Evolutionary conservation across 2,329 filamentous ascomycete genomes (phyloP), one percentile per base, ranked within the genome.

Genomic region (Xylaria sp.): DNA sequence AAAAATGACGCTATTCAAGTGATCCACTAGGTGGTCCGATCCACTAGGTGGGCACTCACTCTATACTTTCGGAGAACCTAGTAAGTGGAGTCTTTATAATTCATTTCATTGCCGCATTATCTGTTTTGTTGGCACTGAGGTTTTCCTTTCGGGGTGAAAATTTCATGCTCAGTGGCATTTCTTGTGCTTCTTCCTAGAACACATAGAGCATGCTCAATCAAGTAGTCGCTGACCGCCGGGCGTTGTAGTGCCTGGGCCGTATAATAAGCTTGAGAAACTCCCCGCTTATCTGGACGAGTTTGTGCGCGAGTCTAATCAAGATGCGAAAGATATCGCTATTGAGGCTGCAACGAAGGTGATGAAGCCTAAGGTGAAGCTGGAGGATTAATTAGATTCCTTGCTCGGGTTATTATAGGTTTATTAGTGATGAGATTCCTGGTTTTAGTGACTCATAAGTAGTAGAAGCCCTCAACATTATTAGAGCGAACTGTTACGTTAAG

Each of bases 61-160:
- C 10, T 37, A 88, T 70, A 82, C 81, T 0, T 82, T 92, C 68
- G 92, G 90, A 0, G 84, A 88, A 63, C 91, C 92, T n/a, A 13
- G 55, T 58, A 44, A 29, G 55, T 44, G 5, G 40, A 21, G 0
- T 42, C 16, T 18, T 44, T n/a, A 18, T 42, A 18, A 18, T 5
- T 42, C 12, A 1, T 42, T 42, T 18, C 13, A 6, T 42, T 5
- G 9, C 18, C 13, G n/a, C 23, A 6, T 16, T 9, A 8, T 25
- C 25, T 23, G 6, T 40, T 8, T 25, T 18, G 13, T 18, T n/a
- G 16, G 42, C 37, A 16, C 12, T 10, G 10, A 13, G 13, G 37
- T 5, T 47, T 21, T 9, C n/a, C 6, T 48, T 32, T 53, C n/a
- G 5, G 18, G 27, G 5, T 2, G 1, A 10, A 4, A 37, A 12